Base-by-base conservation (phyloP, 176 grass and related monocot genomes). In the Elymus sibiricus region DNA sequence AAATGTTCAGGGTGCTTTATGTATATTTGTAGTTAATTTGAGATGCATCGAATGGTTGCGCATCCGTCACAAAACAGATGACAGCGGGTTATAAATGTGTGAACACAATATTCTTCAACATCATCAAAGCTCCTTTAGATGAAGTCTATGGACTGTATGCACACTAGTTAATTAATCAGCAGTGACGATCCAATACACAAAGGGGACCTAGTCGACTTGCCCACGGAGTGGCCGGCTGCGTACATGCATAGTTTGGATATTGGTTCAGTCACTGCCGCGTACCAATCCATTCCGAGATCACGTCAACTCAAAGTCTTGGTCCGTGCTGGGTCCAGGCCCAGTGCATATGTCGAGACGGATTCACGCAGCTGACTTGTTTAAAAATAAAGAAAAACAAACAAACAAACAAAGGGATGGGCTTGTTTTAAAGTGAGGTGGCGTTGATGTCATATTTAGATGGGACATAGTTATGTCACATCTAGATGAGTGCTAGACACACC, bases 121-220 rank as follows among this genome's bases (percentile, higher is more conserved):
- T 32, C 31, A 32, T 32, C 31, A 32, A 32, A 32, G 31, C 31
- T 42, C 25, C 5, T 51, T 15, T 39, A 22, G 63, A 86, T 82
- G 63, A 42, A 78, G 46, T 86, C 29, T 69, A 53, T 21, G 65
- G 66, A 89, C 67, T 31, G 2, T 5, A 11, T 10, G 44, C 15
- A 26, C 15, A 66, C 37, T 39, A 39, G 37, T 39, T 39, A 5
- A 22, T 40, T 4, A 21, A 29, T 46, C 24, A 60, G 29, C 44
- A 7, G 11, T 39, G 37, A 39, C 11, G 59, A 49, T 70, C 63
- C 78, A 82, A 83, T 79, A 40, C 83, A 90, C 40, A 64, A 32
- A 64, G 46, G 29, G 68, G 88, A 79, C 84, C 79, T 87, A 34
- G 79, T 79, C 25, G 42, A 3, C 29, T 72, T 63, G 9, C 66